Percentiles rank a stretch among this genome's conserved stretches.
Conservation (phyloP, 345 rosid species). For the Cardiospermum halicacabum region DNA sequence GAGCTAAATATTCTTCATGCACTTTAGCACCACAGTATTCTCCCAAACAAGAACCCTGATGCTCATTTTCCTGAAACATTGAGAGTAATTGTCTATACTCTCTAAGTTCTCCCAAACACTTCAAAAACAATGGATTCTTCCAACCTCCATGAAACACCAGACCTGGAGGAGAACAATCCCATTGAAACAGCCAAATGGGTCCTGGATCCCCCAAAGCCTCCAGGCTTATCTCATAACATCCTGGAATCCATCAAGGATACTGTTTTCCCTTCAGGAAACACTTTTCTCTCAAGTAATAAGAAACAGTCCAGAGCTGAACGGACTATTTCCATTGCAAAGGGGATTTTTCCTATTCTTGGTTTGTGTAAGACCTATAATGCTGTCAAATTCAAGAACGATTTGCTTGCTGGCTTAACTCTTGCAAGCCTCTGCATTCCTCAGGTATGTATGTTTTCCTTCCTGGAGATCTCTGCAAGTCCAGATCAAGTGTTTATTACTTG, state of each 20-base stretch:
- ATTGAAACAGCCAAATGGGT: constrained; percentile 55
- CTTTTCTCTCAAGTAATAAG: constrained; percentile 28
- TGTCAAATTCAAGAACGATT: constrained; percentile 61
- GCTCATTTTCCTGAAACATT: constrained; percentile 15
- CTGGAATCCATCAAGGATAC: constrained; percentile 30
- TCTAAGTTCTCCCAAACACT: constrained; percentile 88
- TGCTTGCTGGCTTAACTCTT: constrained; percentile 85
- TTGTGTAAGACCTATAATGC: constrained; percentile 60
- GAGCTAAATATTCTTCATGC: constrained; percentile 4
- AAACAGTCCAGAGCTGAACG: constrained; percentile 29
- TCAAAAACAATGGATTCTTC: constrained; percentile 57
- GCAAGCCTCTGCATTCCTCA: constrained; percentile 98
- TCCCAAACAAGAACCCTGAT: constrained; percentile 18
- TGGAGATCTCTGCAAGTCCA: too few relatives aligned
- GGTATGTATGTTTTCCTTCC: too few relatives aligned
- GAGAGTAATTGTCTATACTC: constrained; percentile 23
- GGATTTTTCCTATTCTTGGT: constrained; percentile 58
- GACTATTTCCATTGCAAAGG: constrained; percentile 28
- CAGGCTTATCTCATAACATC: constrained; percentile 51
- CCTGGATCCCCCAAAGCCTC: constrained; percentile 65
- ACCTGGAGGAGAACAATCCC: constrained; percentile 32
- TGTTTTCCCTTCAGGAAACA: constrained; percentile 28
- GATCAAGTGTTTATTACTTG: too few relatives aligned
- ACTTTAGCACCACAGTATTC: constrained; percentile 24
- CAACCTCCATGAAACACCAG: constrained; percentile 26